Percentiles rank a stretch among this genome's conserved stretches.
These are phyloP conservation scores for Podospora anserina DNA, from an alignment of 495 filamentous ascomycete genomes.

Conservation along the genomic window DNA sequence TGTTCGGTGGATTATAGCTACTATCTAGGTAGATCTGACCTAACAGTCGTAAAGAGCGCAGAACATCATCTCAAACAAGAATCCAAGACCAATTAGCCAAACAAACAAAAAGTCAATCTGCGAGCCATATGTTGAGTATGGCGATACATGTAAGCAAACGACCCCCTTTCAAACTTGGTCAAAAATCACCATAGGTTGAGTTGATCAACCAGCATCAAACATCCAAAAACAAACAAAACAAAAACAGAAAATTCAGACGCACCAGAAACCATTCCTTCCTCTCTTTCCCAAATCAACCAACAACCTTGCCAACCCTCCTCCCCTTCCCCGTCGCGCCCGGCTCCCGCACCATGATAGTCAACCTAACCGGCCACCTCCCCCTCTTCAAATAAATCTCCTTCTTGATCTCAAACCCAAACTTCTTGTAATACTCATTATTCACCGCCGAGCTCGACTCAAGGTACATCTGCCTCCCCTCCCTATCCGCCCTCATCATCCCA, in stretches of 20 bases:
- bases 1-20: background rate
- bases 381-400: slow-evolving; percentile 58
- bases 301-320: background rate
- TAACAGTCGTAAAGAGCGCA: background rate
- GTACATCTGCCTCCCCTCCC: slow-evolving; percentile 61
- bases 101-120: background rate
- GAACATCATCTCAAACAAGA: background rate
- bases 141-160: background rate
- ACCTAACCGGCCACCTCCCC: slow-evolving; percentile 54
- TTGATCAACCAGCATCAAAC: background rate
- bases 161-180: background rate
- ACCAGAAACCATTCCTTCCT: background rate
- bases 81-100: background rate
- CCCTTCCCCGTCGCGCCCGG: slow-evolving; percentile 30
- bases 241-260: background rate
- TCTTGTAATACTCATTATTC: slow-evolving; percentile 67
- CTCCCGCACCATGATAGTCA: slow-evolving; percentile 77
- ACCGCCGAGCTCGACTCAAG: slow-evolving; percentile 67
- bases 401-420: slow-evolving; percentile 63
- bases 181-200: background rate
- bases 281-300: background rate
- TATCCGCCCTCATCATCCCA: slow-evolving; percentile 63
- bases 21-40: background rate
- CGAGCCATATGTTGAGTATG: background rate
- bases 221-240: background rate